Percentiles rank a stretch among this genome's conserved stretches.
These are phyloP conservation scores for Boechera retrofracta DNA, from an alignment of 345 rosid species.

Conservation along the genomic window DNA sequence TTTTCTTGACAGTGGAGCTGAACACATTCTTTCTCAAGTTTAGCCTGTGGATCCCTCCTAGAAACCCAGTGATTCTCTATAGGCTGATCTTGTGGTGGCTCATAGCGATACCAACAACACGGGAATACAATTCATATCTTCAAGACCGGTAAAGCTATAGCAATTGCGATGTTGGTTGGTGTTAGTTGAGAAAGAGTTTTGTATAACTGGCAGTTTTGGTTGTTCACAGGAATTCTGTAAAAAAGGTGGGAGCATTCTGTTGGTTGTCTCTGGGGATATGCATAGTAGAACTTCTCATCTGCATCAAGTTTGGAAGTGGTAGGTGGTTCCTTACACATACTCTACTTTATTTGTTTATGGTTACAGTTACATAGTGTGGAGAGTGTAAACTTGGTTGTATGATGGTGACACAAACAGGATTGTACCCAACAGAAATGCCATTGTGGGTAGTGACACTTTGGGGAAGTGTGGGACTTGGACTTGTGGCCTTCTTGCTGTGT, in stretches of 20 bases:
- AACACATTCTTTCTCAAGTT: slow-evolving; percentile 98
- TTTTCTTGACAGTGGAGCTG: slow-evolving; percentile 88
- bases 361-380: slow-evolving; percentile 2
- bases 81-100: slow-evolving; percentile 98
- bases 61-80: slow-evolving; percentile 88
- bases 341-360: slow-evolving; percentile 1
- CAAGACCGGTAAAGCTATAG: slow-evolving; percentile 70
- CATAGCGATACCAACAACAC: slow-evolving; percentile 93
- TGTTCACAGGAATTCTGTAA: slow-evolving; percentile 66
- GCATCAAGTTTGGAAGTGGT: slow-evolving; percentile 99
- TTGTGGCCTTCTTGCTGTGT: slow-evolving; percentile 57
- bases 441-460: slow-evolving; percentile 73
- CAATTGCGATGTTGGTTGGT: slow-evolving; percentile 22
- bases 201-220: slow-evolving; percentile 20
- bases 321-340: slow-evolving; percentile 33
- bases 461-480: slow-evolving; percentile 65
- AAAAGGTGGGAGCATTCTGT: slow-evolving; percentile 97
- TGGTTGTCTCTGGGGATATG: slow-evolving; percentile 97
- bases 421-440: slow-evolving; percentile 90
- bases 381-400: slow-evolving; percentile 25
- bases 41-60: slow-evolving; percentile 95
- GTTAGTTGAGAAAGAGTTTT: slow-evolving; percentile 15
- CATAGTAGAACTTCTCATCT: slow-evolving; percentile 93
- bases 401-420: slow-evolving; percentile 51
- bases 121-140: slow-evolving; percentile 96